Evolutionary conservation across 129 eudicot genomes (phyloP).

Genomic region (Chrysanthemum makinoi): DNA sequence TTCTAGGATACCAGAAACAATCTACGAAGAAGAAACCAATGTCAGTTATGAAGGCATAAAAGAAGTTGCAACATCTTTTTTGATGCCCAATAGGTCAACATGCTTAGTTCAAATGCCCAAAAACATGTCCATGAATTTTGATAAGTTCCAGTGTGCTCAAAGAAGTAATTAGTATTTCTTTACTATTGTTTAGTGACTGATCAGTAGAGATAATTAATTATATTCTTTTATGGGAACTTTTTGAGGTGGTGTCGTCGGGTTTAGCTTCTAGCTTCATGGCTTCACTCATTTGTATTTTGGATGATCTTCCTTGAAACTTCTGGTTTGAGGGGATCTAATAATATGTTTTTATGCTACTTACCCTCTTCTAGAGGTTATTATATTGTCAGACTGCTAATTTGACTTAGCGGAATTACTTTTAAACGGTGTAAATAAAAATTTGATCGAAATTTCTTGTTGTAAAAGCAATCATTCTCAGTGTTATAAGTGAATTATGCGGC

Average conservation of each 20-base stretch:
- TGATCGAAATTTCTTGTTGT: too few species aligned
- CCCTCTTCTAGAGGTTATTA: too few species aligned
- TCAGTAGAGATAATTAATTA: neutral
- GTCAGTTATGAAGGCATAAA: neutral
- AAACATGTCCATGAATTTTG: constrained; percentile 2
- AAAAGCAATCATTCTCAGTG: neutral
- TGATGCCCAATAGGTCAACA: constrained; percentile 17
- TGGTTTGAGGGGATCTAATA: too few species aligned
- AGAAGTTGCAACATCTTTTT: constrained; percentile 24
- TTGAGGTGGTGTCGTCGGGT: too few species aligned
- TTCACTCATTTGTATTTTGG: too few species aligned
- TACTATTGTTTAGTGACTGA: neutral
- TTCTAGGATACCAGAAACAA: constrained; percentile 18
- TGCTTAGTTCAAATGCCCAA: constrained; percentile 20
- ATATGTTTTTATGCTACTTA: too few species aligned
- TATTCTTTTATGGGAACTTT: too few species aligned
- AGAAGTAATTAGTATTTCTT: neutral
- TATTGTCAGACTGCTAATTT: neutral
- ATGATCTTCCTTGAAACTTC: too few species aligned
- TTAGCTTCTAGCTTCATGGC: too few species aligned
- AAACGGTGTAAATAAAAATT: too few species aligned
- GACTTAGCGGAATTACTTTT: too few species aligned
- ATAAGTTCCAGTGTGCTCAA: constrained; percentile 15
- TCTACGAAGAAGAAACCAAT: constrained; percentile 21
- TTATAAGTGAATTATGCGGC: too few species aligned